Conservation (phyloP, 2,329 filamentous ascomycete genomes). For the Fusarium sp. region DNA sequence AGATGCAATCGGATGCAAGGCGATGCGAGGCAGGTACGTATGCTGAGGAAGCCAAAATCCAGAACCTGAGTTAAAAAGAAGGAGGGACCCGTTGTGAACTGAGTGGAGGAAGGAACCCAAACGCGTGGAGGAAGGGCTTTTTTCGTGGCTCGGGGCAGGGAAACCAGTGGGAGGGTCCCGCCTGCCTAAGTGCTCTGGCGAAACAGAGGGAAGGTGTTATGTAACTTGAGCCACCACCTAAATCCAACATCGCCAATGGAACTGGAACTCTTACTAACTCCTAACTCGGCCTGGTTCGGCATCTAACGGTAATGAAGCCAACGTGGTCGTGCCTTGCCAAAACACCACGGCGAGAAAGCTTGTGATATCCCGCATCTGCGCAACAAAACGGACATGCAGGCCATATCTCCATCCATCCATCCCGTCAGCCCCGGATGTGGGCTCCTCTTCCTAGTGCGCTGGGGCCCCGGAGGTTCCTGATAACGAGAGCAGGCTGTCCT, state of each 20-base stretch:
- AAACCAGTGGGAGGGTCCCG: constrained; percentile 26
- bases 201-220: constrained; percentile 41
- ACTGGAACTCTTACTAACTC: constrained; percentile 3
- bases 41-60: constrained; percentile 11
- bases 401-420: constrained; percentile 32
- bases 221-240: constrained; percentile 40
- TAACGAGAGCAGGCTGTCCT: constrained; percentile 23
- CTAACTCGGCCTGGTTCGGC: constrained; percentile 30
- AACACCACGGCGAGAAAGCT: constrained; percentile 1
- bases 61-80: constrained; percentile 15
- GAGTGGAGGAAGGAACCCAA: constrained; percentile 1
- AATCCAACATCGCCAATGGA: constrained; percentile 22
- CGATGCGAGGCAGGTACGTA: constrained; percentile 3
- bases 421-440: constrained; percentile 33
- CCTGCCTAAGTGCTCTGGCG: constrained; percentile 26
- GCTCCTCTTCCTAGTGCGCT: constrained; percentile 28
- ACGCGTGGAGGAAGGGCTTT: constrained; percentile 23
- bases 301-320: constrained; percentile 12
- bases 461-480: constrained; percentile 34
- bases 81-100: constrained; percentile 4
- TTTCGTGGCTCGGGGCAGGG: constrained; percentile 12
- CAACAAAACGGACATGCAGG: constrained; percentile 10
- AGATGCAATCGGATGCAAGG: constrained; percentile 22
- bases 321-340: not conserved
- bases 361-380: constrained; percentile 13